Percentiles rank a stretch among this genome's conserved stretches.
phyloP scores from a whole-genome alignment of 768 basidiomycete species.

The Heimioporus sp. region DNA sequence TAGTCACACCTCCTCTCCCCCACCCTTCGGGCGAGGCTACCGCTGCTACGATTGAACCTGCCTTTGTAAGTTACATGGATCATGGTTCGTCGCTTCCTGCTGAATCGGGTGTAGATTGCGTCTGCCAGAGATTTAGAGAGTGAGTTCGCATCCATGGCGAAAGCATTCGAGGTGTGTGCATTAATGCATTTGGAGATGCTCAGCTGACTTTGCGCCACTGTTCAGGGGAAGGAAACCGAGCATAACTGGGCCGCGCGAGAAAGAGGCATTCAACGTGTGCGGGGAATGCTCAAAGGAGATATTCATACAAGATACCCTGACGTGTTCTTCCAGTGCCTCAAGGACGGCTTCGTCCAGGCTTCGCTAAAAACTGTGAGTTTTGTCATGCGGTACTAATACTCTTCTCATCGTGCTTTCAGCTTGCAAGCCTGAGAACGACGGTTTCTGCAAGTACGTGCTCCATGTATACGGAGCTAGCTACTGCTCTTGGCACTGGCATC shows the following conservation, averaged over 20 bases:
- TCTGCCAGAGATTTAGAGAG: slow-evolving; percentile 81
- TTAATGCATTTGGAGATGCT: neutral
- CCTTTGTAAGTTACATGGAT: slow-evolving; percentile 54
- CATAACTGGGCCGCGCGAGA: slow-evolving; percentile 93
- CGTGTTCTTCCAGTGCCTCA: slow-evolving; percentile 70
- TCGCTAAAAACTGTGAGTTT: slow-evolving; percentile 78
- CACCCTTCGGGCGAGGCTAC: slow-evolving; percentile 40
- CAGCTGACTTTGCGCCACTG: slow-evolving; percentile 3
- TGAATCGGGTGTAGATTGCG: slow-evolving; percentile 56
- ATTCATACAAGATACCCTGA: slow-evolving; percentile 73
- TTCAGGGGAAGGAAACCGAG: slow-evolving; percentile 92
- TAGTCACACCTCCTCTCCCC: slow-evolving; percentile 40
- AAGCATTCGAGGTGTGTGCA: slow-evolving; percentile 71
- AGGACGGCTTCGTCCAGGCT: slow-evolving; percentile 75
- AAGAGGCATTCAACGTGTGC: slow-evolving; percentile 67
- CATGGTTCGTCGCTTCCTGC: neutral
- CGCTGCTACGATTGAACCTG: slow-evolving; percentile 51
- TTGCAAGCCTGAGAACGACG: slow-evolving; percentile 88
- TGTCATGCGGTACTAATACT: neutral
- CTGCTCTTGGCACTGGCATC: slow-evolving; percentile 59
- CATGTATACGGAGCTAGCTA: slow-evolving; percentile 73
- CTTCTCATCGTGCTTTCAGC: slow-evolving; percentile 40
- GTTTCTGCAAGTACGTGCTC: slow-evolving; percentile 76
- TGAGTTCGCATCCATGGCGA: slow-evolving; percentile 78
- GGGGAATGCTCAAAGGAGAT: slow-evolving; percentile 89